Evolutionary conservation across 495 filamentous ascomycete genomes (phyloP).

Genomic region (Trichoderma reesei): DNA sequence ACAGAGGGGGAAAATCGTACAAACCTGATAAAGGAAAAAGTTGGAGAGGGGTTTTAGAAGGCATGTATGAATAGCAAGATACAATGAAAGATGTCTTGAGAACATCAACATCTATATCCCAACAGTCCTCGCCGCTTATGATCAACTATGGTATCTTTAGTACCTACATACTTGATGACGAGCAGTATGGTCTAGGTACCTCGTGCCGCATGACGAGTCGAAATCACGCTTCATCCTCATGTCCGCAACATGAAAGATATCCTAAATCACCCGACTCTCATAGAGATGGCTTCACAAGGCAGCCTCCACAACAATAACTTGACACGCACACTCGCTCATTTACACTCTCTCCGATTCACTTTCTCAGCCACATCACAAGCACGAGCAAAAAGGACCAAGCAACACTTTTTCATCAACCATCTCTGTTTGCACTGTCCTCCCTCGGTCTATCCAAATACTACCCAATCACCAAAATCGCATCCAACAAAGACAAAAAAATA

Average conservation of each 20-base stretch:
- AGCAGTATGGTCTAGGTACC: too few species aligned
- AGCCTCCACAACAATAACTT: too few species aligned
- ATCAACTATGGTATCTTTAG: too few species aligned
- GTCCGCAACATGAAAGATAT: not conserved
- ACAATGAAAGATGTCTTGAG: not conserved
- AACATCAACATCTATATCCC: too few species aligned
- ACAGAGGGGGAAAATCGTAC: not conserved
- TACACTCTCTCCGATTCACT: not conserved
- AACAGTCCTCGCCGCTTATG: too few species aligned
- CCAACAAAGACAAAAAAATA: not conserved
- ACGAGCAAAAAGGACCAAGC: not conserved
- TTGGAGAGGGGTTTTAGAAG: too few species aligned
- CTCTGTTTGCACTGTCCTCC: conserved; percentile 1
- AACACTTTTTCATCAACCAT: not conserved
- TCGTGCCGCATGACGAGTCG: too few species aligned
- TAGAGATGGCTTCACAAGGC: too few species aligned
- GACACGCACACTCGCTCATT: too few species aligned
- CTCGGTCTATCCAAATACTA: conserved; percentile 4
- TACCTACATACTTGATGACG: too few species aligned
- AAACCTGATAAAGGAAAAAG: not conserved
- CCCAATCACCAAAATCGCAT: not conserved
- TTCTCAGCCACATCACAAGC: not conserved
- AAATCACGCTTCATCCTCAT: not conserved
- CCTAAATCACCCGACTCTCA: too few species aligned
- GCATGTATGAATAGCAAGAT: not conserved